Evolutionary conservation across 2,329 filamentous ascomycete species (phyloP).

Genomic region (Aspergillus sojae): DNA sequence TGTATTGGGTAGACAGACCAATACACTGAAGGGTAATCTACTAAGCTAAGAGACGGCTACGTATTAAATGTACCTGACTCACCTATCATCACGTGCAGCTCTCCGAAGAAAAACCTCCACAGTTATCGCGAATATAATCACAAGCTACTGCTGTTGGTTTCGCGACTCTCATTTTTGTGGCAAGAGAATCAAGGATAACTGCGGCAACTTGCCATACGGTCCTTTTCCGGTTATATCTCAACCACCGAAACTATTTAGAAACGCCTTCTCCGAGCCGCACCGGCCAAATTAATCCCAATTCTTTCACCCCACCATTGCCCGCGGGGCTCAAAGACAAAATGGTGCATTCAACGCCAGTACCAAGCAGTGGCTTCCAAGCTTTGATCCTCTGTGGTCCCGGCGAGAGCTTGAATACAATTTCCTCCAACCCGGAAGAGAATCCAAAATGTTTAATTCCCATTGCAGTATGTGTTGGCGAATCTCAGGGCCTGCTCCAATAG

Average conservation of each 20-base stretch:
- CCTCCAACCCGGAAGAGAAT: constrained; percentile 49
- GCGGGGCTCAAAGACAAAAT: constrained; percentile 10
- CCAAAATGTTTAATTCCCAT: constrained; percentile 49
- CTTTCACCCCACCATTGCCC: constrained; percentile 10
- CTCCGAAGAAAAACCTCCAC: constrained; percentile 6
- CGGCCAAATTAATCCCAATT: neutral
- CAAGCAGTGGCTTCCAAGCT: constrained; percentile 46
- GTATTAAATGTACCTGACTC: neutral
- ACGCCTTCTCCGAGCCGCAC: neutral
- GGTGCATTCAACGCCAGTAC: constrained; percentile 13
- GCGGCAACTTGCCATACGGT: neutral
- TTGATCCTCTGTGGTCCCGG: constrained; percentile 52
- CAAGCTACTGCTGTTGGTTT: neutral
- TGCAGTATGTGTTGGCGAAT: constrained; percentile 41
- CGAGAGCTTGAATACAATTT: constrained; percentile 51
- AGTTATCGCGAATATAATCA: constrained; percentile 2
- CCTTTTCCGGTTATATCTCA: neutral
- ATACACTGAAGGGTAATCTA: too few relatives aligned
- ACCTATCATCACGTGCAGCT: constrained; percentile 8
- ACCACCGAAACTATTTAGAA: neutral
- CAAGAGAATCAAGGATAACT: neutral
- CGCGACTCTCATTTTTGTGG: neutral
- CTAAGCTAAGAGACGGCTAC: too few relatives aligned
- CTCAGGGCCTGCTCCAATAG: constrained; percentile 1
- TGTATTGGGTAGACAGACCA: too few relatives aligned